Evolutionary conservation across 345 rosid genomes (phyloP).

Genomic region (Eucalyptus cloeziana): DNA sequence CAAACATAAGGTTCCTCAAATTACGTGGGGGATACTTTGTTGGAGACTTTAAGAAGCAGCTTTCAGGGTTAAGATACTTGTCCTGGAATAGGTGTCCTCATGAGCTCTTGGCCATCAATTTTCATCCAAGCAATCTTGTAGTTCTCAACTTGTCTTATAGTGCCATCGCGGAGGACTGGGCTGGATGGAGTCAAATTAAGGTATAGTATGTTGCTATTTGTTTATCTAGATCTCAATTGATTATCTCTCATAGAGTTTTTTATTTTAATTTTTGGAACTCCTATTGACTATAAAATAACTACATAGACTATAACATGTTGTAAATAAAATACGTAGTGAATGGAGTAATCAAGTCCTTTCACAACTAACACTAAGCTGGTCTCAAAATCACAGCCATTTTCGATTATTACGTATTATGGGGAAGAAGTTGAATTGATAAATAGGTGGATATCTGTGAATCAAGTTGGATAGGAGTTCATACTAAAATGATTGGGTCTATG

Average conservation of each 20-base stretch:
- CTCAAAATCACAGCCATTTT: neutral
- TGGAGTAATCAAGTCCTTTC: neutral
- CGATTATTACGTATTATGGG: fast-evolving
- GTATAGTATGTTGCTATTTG: neutral
- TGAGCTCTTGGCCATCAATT: neutral
- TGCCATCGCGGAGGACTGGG: neutral
- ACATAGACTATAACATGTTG: neutral
- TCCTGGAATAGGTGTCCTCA: neutral
- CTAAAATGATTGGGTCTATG: neutral
- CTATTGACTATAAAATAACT: neutral
- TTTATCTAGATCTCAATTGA: neutral
- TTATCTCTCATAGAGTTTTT: neutral
- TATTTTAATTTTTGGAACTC: neutral
- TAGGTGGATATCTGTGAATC: neutral
- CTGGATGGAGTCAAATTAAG: neutral
- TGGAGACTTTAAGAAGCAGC: neutral
- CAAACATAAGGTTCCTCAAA: neutral
- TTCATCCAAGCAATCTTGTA: neutral
- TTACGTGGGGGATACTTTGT: neutral
- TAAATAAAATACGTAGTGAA: neutral
- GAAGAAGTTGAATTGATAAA: neutral
- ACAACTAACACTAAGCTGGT: neutral
- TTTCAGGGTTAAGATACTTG: neutral
- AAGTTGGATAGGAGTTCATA: neutral
- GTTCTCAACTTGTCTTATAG: neutral